Evolutionary conservation across 495 filamentous ascomycete species (phyloP).

Genomic region (Aspergillus steynii): DNA sequence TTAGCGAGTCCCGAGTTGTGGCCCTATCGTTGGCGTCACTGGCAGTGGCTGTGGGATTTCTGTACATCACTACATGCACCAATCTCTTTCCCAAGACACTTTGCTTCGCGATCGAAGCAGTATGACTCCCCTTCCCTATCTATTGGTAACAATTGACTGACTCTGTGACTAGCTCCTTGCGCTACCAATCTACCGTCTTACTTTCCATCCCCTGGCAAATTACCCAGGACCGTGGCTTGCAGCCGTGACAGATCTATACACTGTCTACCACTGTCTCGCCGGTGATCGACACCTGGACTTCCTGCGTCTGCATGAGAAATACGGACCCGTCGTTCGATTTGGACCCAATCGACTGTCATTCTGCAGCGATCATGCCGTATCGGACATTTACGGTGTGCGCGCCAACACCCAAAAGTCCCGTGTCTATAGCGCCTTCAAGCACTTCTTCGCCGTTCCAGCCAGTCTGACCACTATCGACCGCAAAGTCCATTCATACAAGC

Average conservation of each 20-base stretch:
- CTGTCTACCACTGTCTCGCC: conserved; percentile 17
- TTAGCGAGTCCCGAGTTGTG: not conserved
- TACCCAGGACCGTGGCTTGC: conserved; percentile 65
- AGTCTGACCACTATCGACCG: not conserved
- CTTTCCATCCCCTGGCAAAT: conserved; percentile 65
- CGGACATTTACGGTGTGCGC: not conserved
- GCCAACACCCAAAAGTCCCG: not conserved
- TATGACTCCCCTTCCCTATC: not conserved
- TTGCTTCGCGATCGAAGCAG: not conserved
- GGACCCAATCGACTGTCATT: not conserved
- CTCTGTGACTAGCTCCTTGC: not conserved
- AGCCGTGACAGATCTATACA: conserved; percentile 35
- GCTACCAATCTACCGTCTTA: conserved; percentile 1
- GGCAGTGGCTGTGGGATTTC: not conserved
- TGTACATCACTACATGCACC: not conserved
- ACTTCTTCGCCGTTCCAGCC: not conserved
- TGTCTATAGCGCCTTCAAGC: not conserved
- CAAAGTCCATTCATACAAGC: not conserved
- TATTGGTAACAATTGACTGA: not conserved
- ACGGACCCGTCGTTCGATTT: not conserved
- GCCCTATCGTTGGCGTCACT: not conserved
- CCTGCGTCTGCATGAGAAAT: not conserved
- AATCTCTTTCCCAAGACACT: not conserved
- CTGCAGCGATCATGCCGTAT: not conserved
- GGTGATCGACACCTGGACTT: conserved; percentile 22